Evolutionary conservation across 345 rosid genomes (phyloP).

Genomic region (Boechera divaricarpa): DNA sequence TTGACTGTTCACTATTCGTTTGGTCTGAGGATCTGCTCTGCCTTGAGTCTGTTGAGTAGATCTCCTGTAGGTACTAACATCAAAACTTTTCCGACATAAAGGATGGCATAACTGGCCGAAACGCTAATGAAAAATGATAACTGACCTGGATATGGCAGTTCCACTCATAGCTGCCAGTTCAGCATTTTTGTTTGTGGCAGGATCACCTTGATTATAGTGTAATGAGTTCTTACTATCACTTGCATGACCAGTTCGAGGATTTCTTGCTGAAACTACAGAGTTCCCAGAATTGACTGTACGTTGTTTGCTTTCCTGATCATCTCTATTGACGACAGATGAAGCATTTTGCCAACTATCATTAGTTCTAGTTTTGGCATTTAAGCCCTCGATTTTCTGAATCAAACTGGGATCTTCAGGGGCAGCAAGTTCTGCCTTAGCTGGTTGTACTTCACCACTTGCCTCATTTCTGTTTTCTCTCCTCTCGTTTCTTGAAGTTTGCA

Average conservation of each 20-base stretch:
- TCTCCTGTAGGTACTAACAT: constrained; percentile 63
- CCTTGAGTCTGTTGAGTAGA: constrained; percentile 59
- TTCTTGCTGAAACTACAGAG: constrained; percentile 46
- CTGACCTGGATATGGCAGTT: constrained; percentile 60
- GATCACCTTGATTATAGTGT: constrained; percentile 46
- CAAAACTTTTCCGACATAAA: constrained; percentile 44
- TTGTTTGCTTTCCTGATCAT: constrained; percentile 54
- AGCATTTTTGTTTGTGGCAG: constrained; percentile 52
- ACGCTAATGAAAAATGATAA: constrained; percentile 35
- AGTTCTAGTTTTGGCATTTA: constrained; percentile 79
- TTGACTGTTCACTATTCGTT: constrained; percentile 57
- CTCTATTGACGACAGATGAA: constrained; percentile 46
- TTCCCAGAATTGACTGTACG: constrained; percentile 47
- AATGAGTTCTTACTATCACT: constrained; percentile 44
- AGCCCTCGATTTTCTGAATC: constrained; percentile 86
- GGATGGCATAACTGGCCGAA: constrained; percentile 41
- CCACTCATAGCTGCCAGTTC: constrained; percentile 43
- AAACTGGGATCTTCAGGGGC: constrained; percentile 63
- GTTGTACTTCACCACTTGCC: constrained; percentile 47
- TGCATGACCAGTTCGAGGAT: constrained; percentile 45
- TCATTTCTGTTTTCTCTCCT: constrained; percentile 52
- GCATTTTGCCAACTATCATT: constrained; percentile 59
- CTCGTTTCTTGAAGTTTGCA: constrained; percentile 54
- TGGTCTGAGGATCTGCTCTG: constrained; percentile 61
- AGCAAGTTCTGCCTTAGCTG: constrained; percentile 45